Evolutionary conservation across 2,329 filamentous ascomycete genomes (phyloP).

Genomic region (Ophiosphaerella korrae): DNA sequence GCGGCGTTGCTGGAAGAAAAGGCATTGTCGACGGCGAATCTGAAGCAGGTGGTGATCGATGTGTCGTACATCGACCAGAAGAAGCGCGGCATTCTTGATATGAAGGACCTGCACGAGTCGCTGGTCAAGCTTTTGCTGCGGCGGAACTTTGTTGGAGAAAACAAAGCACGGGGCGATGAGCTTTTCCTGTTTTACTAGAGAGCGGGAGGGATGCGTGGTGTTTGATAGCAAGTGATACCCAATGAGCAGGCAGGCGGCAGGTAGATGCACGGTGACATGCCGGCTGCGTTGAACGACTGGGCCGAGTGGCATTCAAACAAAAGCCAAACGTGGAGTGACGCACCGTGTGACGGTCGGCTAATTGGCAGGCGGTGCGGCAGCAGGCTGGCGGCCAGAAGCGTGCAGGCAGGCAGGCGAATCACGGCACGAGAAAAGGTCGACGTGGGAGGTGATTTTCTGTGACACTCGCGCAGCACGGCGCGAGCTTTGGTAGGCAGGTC

Average conservation of each 20-base stretch:
- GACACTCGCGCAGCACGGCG: slow-evolving; percentile 3
- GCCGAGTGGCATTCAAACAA: background rate
- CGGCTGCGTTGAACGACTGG: no score
- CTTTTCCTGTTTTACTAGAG: slow-evolving; percentile 42
- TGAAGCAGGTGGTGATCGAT: slow-evolving; percentile 85
- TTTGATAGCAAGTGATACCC: slow-evolving; percentile 18
- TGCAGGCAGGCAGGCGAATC: slow-evolving; percentile 17
- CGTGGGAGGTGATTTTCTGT: background rate
- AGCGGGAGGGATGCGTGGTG: background rate
- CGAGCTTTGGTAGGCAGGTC: slow-evolving; percentile 7
- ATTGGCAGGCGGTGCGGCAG: slow-evolving; percentile 12
- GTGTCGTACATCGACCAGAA: slow-evolving; percentile 94
- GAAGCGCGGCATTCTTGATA: slow-evolving; percentile 90
- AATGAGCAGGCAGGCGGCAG: background rate
- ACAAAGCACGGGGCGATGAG: slow-evolving; percentile 30
- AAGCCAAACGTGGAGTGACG: slow-evolving; percentile 9
- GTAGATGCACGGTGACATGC: background rate
- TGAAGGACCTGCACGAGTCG: slow-evolving; percentile 88
- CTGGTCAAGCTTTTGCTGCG: slow-evolving; percentile 75
- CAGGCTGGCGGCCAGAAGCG: slow-evolving; percentile 19
- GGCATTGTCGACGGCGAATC: slow-evolving; percentile 69
- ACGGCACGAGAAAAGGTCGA: slow-evolving; percentile 10
- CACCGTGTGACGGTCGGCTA: slow-evolving; percentile 12
- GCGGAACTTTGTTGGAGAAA: slow-evolving; percentile 64
- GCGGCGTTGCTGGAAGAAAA: slow-evolving; percentile 83